Evolutionary conservation across 2,329 filamentous ascomycete species (phyloP).

Genomic region (Ophiostoma himal-ulmi): DNA sequence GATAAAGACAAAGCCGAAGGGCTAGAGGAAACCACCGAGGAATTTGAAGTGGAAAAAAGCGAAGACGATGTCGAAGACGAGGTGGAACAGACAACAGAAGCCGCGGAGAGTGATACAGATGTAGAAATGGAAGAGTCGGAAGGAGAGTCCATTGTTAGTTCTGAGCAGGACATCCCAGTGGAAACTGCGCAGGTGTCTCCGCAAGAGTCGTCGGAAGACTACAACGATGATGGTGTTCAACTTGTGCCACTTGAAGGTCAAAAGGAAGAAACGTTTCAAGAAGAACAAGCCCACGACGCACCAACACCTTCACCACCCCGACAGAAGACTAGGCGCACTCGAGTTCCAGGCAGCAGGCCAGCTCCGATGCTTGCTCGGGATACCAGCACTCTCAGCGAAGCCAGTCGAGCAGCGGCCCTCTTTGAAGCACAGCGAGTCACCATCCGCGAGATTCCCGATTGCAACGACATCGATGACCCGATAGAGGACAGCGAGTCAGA

Average conservation of each 20-base stretch:
- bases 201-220: not conserved
- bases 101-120: not conserved
- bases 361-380: not conserved
- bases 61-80: not conserved
- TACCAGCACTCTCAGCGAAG: slow-evolving; percentile 7
- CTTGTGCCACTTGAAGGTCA: not conserved
- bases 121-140: not conserved
- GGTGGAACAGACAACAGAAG: not conserved
- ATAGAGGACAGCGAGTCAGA: slow-evolving; percentile 17
- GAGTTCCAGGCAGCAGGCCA: not conserved
- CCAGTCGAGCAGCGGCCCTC: not conserved
- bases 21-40: not conserved
- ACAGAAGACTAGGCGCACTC: not conserved
- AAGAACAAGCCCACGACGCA: not conserved
- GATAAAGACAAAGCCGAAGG: not conserved
- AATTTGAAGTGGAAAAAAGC: not conserved
- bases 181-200: not conserved
- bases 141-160: not conserved
- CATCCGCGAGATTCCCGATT: slow-evolving; percentile 13
- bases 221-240: not conserved
- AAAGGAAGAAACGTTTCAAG: not conserved
- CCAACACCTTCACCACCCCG: not conserved
- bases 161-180: not conserved
- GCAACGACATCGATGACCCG: slow-evolving; percentile 11
- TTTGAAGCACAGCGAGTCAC: not conserved